Evolutionary conservation across 768 basidiomycete species (phyloP), one percentile per base, ranked within the genome.

Genomic region (Lactarius evosmus): DNA sequence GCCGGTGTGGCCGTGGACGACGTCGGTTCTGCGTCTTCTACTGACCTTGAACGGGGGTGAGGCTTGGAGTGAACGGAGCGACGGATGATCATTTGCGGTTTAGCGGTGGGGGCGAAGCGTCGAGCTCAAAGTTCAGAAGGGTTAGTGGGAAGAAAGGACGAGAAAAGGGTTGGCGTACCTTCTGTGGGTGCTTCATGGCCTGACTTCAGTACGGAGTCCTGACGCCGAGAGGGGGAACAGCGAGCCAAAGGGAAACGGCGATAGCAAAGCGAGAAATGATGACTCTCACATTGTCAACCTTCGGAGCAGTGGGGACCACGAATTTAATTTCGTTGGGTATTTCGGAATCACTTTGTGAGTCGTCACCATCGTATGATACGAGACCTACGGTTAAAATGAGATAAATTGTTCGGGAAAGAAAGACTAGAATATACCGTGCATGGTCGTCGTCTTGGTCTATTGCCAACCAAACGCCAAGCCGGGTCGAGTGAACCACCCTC

Each of bases 241-340:
- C 65, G 58, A 68, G 66, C 61, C 61, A 67, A 55, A 69, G 68
- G 68, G 68, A 69, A 67, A 69, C 68, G 68, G 66, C 44, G 53
- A 59, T 16, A 32, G 41, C 58, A 67, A 60, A 55, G 58, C 67
- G 46, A 67, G 61, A 67, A 68, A 53, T 63, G 32, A 66, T 67
- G 62, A 61, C 67, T 68, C 67, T 68, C 67, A 68, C 67, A 68
- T 68, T 66, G 56, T 68, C 54, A 33, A 44, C 40, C 49, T 50
- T 60, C 1, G 30, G 29, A 32, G 14, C 17, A 32, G 53, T 17
- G 22, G 12, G 25, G 36, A 7, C 9, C 46, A 29, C 44, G 9
- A 38, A 19, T 44, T 63, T 55, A 29, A 29, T 11, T 44, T 49
- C 53, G n/a, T 55, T n/a, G 27, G 55, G 29, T 2, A 12, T 59